phyloP scores from a whole-genome alignment of 2,329 filamentous ascomycete species.

The Pyrenochaeta sp. region DNA sequence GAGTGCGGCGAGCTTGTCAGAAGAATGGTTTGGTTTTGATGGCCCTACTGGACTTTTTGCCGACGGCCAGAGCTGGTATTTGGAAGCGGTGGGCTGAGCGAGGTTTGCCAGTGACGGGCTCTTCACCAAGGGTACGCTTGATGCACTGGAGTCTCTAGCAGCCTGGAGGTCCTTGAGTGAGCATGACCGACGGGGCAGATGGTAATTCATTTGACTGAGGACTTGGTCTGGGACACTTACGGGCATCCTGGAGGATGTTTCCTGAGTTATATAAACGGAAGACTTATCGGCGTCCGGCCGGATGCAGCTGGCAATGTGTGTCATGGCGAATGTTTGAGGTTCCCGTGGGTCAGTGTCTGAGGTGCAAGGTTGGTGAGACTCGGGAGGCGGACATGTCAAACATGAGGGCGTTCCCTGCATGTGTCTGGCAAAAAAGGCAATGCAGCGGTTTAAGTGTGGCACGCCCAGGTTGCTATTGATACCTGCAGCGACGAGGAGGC shows the following conservation, averaged over 20 bases:
- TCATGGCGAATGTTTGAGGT: conserved; percentile 50
- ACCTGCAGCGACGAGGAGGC: conserved; percentile 42
- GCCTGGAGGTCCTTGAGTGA: conserved; percentile 47
- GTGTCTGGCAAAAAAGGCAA: conserved; percentile 44
- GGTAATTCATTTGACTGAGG: conserved; percentile 41
- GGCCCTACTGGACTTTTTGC: conserved; percentile 38
- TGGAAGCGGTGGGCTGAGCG: conserved; percentile 32
- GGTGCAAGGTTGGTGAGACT: conserved; percentile 52
- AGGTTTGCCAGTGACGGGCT: conserved; percentile 41
- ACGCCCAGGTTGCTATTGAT: conserved; percentile 47
- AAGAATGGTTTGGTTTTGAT: conserved; percentile 26
- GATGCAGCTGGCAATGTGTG: conserved; percentile 56
- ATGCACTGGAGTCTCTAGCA: conserved; percentile 29
- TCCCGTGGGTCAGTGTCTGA: conserved; percentile 46
- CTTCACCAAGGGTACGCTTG: conserved; percentile 28
- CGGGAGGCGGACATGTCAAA: conserved; percentile 51
- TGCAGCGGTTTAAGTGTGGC: conserved; percentile 49
- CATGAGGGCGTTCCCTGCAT: conserved; percentile 52
- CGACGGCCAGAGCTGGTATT: conserved; percentile 51
- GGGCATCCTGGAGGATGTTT: conserved; percentile 42
- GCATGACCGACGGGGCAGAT: conserved; percentile 43
- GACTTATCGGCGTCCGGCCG: conserved; percentile 43
- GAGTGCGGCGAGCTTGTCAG: conserved; percentile 47
- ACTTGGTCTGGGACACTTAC: conserved; percentile 39
- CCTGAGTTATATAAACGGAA: conserved; percentile 50